These are phyloP conservation scores for Aspergillus egyptiacus DNA, from an alignment of 495 filamentous ascomycete genomes.

Conservation along the genomic window DNA sequence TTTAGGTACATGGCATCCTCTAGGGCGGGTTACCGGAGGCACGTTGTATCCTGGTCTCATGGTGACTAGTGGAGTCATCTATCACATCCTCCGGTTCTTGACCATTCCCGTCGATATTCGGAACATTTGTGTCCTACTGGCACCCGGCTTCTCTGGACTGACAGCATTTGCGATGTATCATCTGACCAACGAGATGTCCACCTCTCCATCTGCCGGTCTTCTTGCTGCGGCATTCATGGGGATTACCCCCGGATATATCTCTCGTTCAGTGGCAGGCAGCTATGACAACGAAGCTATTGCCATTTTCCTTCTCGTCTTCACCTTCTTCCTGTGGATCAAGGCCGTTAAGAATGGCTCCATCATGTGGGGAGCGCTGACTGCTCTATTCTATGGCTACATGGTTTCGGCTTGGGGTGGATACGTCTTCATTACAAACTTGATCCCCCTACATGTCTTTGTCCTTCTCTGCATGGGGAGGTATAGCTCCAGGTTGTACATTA, in stretches of 20 bases:
- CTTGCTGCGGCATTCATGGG: constrained; percentile 96
- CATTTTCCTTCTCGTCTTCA: constrained; percentile 97
- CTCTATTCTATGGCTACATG: constrained; percentile 99
- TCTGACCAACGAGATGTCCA: constrained; percentile 92
- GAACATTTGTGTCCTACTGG: constrained; percentile 96
- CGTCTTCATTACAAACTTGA: constrained; percentile 98
- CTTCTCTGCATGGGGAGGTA: constrained; percentile 95
- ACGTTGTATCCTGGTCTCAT: constrained; percentile 98
- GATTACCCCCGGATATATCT: constrained; percentile 96
- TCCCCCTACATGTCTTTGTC: constrained; percentile 93
- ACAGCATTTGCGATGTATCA: constrained; percentile 93
- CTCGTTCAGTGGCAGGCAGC: constrained; percentile 92
- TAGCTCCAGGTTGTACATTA: constrained; percentile 88
- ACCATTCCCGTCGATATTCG: constrained; percentile 96
- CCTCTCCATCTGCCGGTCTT: constrained; percentile 86
- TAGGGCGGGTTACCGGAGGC: constrained; percentile 96
- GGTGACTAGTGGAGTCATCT: constrained; percentile 97
- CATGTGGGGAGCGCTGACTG: constrained; percentile 91
- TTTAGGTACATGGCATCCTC: constrained; percentile 94
- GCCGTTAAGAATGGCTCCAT: constrained; percentile 91
- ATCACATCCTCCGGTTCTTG: constrained; percentile 85
- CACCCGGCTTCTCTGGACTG: constrained; percentile 90
- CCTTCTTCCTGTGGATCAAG: constrained; percentile 99
- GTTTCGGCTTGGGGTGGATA: constrained; percentile 99
- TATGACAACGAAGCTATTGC: constrained; percentile 99